Conservation (phyloP, 257 asterid species). For the Ophiorrhiza pumila region DNA sequence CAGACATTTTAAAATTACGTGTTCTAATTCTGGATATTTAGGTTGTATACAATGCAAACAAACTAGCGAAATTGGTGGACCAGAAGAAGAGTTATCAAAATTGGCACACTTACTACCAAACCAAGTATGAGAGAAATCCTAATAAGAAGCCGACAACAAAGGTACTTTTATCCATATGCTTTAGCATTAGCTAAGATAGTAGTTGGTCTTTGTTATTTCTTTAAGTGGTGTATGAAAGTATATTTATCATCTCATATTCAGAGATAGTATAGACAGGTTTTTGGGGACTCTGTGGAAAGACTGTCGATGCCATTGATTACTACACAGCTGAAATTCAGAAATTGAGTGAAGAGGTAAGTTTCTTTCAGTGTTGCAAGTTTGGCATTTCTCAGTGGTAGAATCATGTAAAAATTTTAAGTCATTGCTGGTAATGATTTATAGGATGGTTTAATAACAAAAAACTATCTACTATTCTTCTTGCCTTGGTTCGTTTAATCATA, state of each 20-base stretch:
- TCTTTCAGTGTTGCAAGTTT: constrained; percentile 13
- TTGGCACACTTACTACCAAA: constrained; percentile 79
- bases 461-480: neutral
- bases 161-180: constrained; percentile 40
- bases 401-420: neutral
- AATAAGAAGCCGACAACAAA: constrained; percentile 51
- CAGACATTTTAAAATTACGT: neutral
- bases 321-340: constrained; percentile 48
- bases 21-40: constrained; percentile 29
- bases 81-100: constrained; percentile 54
- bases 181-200: neutral
- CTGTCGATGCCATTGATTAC: constrained; percentile 78
- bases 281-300: constrained; percentile 67
- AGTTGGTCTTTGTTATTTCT: neutral
- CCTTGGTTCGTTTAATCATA: neutral
- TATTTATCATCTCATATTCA: constrained; percentile 21
- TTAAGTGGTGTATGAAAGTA: neutral
- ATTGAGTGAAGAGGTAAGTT: constrained; percentile 54
- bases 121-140: constrained; percentile 63
- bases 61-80: constrained; percentile 60
- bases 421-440: neutral
- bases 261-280: constrained; percentile 69
- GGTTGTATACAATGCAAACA: constrained; percentile 70
- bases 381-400: neutral
- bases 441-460: neutral